Conservation (phyloP, 1,139 yeast genomes). For the Debaryomycetaceae sp. region DNA sequence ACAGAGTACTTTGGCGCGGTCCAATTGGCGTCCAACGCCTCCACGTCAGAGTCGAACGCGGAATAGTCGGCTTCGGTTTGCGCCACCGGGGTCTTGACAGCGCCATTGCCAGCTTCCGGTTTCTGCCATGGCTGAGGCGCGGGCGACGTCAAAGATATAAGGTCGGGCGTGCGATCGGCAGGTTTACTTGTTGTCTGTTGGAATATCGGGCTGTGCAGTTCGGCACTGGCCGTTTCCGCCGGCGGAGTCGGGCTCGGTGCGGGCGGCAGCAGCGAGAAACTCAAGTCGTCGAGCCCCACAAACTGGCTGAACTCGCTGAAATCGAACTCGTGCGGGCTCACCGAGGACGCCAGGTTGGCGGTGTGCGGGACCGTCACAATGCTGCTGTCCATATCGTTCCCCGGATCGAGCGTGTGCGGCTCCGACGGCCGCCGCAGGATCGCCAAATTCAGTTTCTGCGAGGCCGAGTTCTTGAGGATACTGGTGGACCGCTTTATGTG, state of each 20-base stretch:
- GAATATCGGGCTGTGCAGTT: slow-evolving; percentile 6
- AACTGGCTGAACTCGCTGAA: slow-evolving; percentile 49
- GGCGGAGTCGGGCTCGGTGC: too few relatives aligned
- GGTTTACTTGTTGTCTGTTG: slow-evolving; percentile 8
- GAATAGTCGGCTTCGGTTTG: too few relatives aligned
- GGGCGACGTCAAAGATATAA: not conserved
- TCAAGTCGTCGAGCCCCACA: slow-evolving; percentile 45
- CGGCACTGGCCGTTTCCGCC: not conserved
- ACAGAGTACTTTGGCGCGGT: too few relatives aligned
- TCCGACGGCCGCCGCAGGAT: too few relatives aligned
- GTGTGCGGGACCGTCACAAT: not conserved
- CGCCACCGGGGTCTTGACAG: too few relatives aligned
- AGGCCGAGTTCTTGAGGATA: slow-evolving; percentile 33
- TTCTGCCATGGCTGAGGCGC: slow-evolving; percentile 9
- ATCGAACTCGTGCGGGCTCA: slow-evolving; percentile 7
- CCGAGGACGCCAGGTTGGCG: slow-evolving; percentile 1
- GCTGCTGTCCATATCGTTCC: not conserved
- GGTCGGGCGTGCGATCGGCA: slow-evolving; percentile 29
- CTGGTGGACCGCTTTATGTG: slow-evolving; percentile 36
- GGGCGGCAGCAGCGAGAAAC: slow-evolving; percentile 15
- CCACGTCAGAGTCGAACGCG: too few relatives aligned
- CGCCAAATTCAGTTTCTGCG: slow-evolving; percentile 3
- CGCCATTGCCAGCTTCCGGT: too few relatives aligned
- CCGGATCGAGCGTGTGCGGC: not conserved
- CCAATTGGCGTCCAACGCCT: too few relatives aligned